A percentile compares a stretch with the other conserved stretches of the same genome.
Evolutionary conservation across 2,329 filamentous ascomycete genomes (phyloP).

Genomic region (Trichoderma harzianum): DNA sequence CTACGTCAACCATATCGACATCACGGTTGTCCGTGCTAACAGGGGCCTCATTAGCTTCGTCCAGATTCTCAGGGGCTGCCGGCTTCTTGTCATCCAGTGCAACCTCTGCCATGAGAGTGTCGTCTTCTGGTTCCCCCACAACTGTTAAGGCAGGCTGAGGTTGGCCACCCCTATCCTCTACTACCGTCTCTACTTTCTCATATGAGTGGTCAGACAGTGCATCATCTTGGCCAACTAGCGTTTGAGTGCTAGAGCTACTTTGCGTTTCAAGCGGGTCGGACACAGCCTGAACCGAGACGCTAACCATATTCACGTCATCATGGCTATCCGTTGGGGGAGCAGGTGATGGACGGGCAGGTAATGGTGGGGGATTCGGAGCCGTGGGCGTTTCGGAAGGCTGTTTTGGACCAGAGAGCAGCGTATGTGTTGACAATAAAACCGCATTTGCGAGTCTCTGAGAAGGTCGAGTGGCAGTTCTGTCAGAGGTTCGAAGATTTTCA

Average conservation of each 20-base stretch:
- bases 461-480: constrained; percentile 62
- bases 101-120: constrained; percentile 25
- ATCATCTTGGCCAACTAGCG: constrained; percentile 46
- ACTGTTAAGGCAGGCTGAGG: constrained; percentile 1
- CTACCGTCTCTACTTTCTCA: constrained; percentile 31
- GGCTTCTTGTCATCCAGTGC: background rate
- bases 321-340: constrained; percentile 30
- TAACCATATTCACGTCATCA: constrained; percentile 36
- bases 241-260: constrained; percentile 51
- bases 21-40: constrained; percentile 20
- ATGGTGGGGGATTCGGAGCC: constrained; percentile 41
- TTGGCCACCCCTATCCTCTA: constrained; percentile 23
- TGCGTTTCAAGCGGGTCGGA: constrained; percentile 36
- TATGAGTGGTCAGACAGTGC: constrained; percentile 36
- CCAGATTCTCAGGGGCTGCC: background rate
- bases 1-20: constrained; percentile 31
- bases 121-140: constrained; percentile 6
- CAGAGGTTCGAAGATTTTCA: constrained; percentile 62
- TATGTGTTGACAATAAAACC: constrained; percentile 60
- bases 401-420: constrained; percentile 34
- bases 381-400: constrained; percentile 25
- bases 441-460: constrained; percentile 75
- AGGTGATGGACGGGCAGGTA: constrained; percentile 48
- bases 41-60: background rate
- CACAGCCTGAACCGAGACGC: constrained; percentile 30